Evolutionary conservation across 768 basidiomycete species (phyloP).

Genomic region (Trametes punicea): DNA sequence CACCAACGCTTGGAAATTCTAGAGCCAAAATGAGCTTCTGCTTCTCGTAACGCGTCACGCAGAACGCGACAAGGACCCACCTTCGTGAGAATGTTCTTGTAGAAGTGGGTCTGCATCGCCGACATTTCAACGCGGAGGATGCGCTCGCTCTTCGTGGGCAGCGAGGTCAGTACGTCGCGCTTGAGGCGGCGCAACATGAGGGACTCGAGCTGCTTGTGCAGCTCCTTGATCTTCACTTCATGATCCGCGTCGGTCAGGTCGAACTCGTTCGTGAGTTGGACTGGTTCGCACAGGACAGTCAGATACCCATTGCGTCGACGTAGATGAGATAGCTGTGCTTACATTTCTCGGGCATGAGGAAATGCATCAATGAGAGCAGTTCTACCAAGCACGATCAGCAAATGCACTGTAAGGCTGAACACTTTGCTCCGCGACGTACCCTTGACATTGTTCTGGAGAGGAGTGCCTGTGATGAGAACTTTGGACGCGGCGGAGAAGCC

Average conservation of each 20-base stretch:
- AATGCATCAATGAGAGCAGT: conserved; percentile 95
- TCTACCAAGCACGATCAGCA: conserved; percentile 46
- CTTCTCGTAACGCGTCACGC: neutral
- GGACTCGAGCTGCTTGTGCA: conserved; percentile 88
- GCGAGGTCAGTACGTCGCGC: conserved; percentile 90
- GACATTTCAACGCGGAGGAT: conserved; percentile 98
- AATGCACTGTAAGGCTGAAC: no score
- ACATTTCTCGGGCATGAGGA: conserved; percentile 99
- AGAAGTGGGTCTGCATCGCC: conserved; percentile 93
- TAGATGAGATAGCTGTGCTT: conserved; percentile 28
- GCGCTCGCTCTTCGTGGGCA: conserved; percentile 97
- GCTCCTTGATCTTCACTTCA: conserved; percentile 91
- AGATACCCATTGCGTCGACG: neutral
- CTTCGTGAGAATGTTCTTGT: conserved; percentile 97
- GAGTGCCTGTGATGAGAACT: conserved; percentile 96
- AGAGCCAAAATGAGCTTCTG: conserved; percentile 2
- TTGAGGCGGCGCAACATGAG: conserved; percentile 95
- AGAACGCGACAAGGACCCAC: conserved; percentile 35
- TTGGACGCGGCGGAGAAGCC: conserved; percentile 89
- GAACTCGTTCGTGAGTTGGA: conserved; percentile 92
- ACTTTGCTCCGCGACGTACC: no score
- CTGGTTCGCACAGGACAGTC: conserved; percentile 37
- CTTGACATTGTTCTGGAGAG: conserved; percentile 98
- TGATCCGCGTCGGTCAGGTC: conserved; percentile 92
- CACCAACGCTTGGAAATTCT: conserved; percentile 92